Percentiles rank a stretch among this genome's conserved stretches.
Conservation (phyloP, 345 rosid genomes). For the Raphanus sativus region DNA sequence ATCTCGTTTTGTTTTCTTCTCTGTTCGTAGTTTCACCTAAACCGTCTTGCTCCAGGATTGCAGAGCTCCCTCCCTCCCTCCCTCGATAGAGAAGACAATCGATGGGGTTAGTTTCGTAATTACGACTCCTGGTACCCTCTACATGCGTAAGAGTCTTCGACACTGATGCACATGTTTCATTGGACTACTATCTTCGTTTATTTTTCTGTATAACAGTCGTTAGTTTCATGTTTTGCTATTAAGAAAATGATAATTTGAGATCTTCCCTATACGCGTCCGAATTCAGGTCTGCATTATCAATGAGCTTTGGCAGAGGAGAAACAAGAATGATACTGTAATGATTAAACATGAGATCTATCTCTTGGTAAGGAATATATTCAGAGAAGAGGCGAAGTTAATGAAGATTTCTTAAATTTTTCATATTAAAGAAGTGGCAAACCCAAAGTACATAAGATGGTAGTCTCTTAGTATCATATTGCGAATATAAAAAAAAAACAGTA, state of each 20-base stretch:
- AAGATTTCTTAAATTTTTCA: neutral
- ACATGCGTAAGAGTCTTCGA: neutral
- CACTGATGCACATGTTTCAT: neutral
- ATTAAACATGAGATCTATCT: neutral
- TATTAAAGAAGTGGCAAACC: neutral
- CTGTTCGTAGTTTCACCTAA: constrained; percentile 10
- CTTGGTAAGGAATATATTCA: neutral
- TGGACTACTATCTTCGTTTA: neutral
- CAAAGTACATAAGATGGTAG: neutral
- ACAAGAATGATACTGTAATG: neutral
- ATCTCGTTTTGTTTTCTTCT: neutral
- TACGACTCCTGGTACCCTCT: neutral
- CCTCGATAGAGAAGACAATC: constrained; percentile 16
- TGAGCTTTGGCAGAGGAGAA: neutral
- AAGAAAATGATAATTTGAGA: neutral
- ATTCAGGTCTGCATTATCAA: neutral
- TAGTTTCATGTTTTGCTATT: neutral
- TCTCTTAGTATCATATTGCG: constrained; percentile 30
- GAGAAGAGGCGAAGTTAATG: neutral
- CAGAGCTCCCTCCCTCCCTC: constrained; percentile 4
- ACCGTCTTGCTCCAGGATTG: constrained; percentile 12
- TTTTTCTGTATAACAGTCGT: neutral
- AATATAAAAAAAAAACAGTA: neutral
- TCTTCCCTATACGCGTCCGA: neutral
- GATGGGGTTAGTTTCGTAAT: constrained; percentile 10